phyloP scores from a whole-genome alignment of 257 asterid genomes.

The Solanum virginianum region DNA sequence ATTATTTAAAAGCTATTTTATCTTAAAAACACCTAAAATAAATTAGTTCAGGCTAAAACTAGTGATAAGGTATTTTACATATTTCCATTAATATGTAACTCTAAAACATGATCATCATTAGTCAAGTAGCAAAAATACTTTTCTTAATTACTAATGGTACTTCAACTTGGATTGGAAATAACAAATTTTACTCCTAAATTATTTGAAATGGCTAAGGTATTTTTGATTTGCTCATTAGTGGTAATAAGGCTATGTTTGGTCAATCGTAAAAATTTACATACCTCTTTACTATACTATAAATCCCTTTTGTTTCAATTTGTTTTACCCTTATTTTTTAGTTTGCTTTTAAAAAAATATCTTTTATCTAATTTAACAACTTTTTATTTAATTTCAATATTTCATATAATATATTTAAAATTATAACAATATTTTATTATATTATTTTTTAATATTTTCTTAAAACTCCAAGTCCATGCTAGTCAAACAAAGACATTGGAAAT shows the following conservation, averaged over 20 bases:
- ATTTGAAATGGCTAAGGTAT: not conserved
- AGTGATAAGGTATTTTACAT: too few species aligned
- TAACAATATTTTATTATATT: fast-evolving
- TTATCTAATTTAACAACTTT: too few species aligned
- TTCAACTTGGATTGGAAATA: not conserved
- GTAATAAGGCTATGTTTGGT: not conserved
- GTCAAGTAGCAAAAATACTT: not conserved
- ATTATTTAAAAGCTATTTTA: too few species aligned
- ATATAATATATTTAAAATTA: not conserved
- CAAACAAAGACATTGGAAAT: not conserved
- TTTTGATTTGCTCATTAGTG: not conserved
- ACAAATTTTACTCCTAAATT: not conserved
- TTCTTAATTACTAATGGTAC: not conserved
- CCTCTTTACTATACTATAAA: not conserved
- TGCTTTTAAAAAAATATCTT: too few species aligned
- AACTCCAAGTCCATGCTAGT: not conserved
- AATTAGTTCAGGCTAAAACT: fast-evolving
- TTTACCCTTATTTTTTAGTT: not conserved
- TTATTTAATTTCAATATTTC: too few species aligned
- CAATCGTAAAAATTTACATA: not conserved
- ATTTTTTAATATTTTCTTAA: not conserved
- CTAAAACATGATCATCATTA: not conserved
- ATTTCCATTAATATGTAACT: not conserved
- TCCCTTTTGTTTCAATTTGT: not conserved
- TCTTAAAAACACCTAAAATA: too few species aligned